Base-by-base conservation (phyloP, 495 filamentous ascomycete species). In the Evansstolkia leycettana region DNA sequence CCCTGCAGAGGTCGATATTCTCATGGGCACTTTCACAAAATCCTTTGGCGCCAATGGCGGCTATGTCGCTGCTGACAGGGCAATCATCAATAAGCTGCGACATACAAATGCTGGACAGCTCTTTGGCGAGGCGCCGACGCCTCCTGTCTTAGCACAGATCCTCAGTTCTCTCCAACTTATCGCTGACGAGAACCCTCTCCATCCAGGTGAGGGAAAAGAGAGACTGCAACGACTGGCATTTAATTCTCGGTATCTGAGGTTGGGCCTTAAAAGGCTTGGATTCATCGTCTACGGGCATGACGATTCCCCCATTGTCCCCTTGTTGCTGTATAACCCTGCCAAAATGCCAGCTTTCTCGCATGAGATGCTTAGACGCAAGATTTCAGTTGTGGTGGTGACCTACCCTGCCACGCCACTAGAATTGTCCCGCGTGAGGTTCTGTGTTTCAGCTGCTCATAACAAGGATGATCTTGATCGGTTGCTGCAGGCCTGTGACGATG, bases 21-120 rank as follows among this genome's bases (percentile, higher is more conserved):
- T 93, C 28, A 94, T 94, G 85, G 86, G 86, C 40, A 94, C 86
- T 12, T 65, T 94, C 40, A 94, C 86, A 31, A 93, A 94, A 56
- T 89, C 85, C 2, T 93, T 94, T 48, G 86, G 86, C 43, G 86
- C 85, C 42, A 94, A 93, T 49, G 87, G 86, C 48, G 86, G 86
- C 31, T 94, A 92, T 51, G 62, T 94, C 39, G 82, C 85, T 3
- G 85, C 73, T 7, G 75, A 84, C 35, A 84, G 86, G 55, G 65
- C 73, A 38, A 77, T 92, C 50, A 82, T 93, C 45, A 80, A 85
- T 51, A 86, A 87, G 52, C 69, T 94, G 28, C 72, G 79, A 33
- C 65, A 67, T 45, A 78, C 75, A 20, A 88, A 90, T 50, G 80
- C 85, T 26, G 83, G 76, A 20, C 82, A 75, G 12, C 61, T 84